Evolutionary conservation across 176 grass and related monocot genomes (phyloP).

Genomic region (Typha latifolia): DNA sequence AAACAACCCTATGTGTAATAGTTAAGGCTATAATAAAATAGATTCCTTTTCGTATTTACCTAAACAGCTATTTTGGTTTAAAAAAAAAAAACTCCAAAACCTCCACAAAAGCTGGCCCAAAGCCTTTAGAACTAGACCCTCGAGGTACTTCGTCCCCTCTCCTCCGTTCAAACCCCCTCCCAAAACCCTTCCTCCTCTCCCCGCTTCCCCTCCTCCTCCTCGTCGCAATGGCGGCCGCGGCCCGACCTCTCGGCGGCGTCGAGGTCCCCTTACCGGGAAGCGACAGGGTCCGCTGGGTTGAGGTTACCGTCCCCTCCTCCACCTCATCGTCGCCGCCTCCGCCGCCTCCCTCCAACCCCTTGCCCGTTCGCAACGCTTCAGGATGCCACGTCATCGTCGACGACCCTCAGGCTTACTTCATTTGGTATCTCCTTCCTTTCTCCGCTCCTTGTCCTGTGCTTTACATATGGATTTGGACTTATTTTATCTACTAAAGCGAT

Average conservation of each 20-base stretch:
- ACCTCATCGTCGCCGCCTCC: slow-evolving; percentile 17
- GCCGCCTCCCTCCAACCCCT: slow-evolving; percentile 28
- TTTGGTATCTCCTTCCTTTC: slow-evolving; percentile 38
- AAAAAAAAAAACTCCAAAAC: no score
- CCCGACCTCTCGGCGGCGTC: slow-evolving; percentile 38
- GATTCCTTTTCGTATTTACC: no score
- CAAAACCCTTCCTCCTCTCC: slow-evolving; percentile 9
- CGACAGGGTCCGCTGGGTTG: slow-evolving; percentile 67
- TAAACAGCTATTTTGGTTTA: no score
- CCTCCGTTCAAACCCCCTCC: background rate
- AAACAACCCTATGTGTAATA: no score
- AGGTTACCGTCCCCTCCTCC: slow-evolving; percentile 58
- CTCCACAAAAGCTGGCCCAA: no score
- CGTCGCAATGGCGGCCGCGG: slow-evolving; percentile 13
- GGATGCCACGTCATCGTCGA: slow-evolving; percentile 43
- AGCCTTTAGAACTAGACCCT: no score
- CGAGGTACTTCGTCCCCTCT: background rate
- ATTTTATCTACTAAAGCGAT: background rate
- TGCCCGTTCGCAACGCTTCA: slow-evolving; percentile 37
- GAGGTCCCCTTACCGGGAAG: slow-evolving; percentile 70
- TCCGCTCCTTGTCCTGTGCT: slow-evolving; percentile 9
- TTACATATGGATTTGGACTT: background rate
- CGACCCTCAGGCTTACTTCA: slow-evolving; percentile 44
- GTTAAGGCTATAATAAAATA: no score
- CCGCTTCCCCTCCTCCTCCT: background rate